These are phyloP conservation scores for Acacia crassicarpa DNA, from an alignment of 306 rosid genomes.

Conservation along the genomic window DNA sequence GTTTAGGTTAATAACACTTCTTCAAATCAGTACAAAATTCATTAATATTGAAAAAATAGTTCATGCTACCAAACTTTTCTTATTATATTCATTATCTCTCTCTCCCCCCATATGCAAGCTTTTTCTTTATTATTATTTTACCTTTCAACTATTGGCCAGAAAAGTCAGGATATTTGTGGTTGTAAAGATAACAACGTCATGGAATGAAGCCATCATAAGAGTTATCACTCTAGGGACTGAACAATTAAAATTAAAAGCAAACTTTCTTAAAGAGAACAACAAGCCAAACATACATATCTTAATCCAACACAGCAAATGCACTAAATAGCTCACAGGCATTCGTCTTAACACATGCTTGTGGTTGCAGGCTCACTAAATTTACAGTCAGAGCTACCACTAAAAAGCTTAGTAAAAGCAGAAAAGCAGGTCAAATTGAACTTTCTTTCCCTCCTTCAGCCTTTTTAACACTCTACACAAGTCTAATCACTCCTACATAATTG, in stretches of 20 bases:
- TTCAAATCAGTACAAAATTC: no score
- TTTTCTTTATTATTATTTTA: no score
- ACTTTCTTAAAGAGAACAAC: background rate
- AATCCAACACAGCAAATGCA: slow-evolving; percentile 33
- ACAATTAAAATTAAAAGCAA: slow-evolving; percentile 6
- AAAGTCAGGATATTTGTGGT: background rate
- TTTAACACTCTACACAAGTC: slow-evolving; percentile 30
- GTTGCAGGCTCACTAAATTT: slow-evolving; percentile 26
- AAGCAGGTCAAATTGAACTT: slow-evolving; percentile 22
- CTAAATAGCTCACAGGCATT: slow-evolving; percentile 29
- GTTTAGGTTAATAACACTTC: no score
- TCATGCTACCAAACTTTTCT: no score
- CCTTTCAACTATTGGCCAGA: background rate
- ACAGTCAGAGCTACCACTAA: slow-evolving; percentile 41
- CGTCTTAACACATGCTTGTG: background rate
- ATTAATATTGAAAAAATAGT: no score
- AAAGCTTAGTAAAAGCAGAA: slow-evolving; percentile 8
- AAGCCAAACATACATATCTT: slow-evolving; percentile 28
- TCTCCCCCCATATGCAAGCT: background rate
- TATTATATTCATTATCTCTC: no score
- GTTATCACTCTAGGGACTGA: background rate
- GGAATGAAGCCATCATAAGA: background rate
- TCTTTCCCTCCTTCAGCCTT: background rate
- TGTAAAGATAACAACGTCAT: background rate
- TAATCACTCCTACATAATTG: slow-evolving; percentile 71